Evolutionary conservation across 352 stramenopile species (phyloP).

Genomic region (Nothophytophthora sp.): DNA sequence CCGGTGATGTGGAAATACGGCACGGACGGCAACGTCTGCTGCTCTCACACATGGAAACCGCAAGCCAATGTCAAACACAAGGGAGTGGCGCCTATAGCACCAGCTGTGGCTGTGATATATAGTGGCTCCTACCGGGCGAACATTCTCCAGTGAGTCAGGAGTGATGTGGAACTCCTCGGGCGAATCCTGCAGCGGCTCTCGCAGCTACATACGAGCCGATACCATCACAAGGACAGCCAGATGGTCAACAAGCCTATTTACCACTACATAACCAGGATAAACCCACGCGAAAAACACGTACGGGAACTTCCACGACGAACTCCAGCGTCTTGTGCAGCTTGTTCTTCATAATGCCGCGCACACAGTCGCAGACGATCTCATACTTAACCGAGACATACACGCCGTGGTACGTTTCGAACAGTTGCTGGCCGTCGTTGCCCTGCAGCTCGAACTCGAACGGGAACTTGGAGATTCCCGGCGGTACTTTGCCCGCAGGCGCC

Average conservation of each 20-base stretch:
- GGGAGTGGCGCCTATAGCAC: too few species aligned
- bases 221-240: not conserved
- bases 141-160: constrained; percentile 84
- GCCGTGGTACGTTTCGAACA: constrained; percentile 93
- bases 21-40: constrained; percentile 60
- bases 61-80: too few species aligned
- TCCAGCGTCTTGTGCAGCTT: constrained; percentile 84
- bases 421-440: constrained; percentile 56
- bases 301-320: constrained; percentile 92
- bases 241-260: too few species aligned
- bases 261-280: too few species aligned
- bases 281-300: constrained; percentile 13
- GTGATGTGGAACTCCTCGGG: constrained; percentile 84
- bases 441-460: constrained; percentile 89
- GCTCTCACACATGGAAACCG: constrained; percentile 1
- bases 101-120: too few species aligned
- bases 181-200: constrained; percentile 56
- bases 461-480: constrained; percentile 84
- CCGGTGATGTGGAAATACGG: constrained; percentile 84
- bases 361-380: constrained; percentile 82
- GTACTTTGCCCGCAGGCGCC: constrained; percentile 64
- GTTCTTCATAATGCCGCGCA: constrained; percentile 88
- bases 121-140: constrained; percentile 41
- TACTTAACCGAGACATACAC: constrained; percentile 93
- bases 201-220: constrained; percentile 31